Evolutionary conservation across 2,329 filamentous ascomycete genomes (phyloP).

Genomic region (Cryphonectria radicalis): DNA sequence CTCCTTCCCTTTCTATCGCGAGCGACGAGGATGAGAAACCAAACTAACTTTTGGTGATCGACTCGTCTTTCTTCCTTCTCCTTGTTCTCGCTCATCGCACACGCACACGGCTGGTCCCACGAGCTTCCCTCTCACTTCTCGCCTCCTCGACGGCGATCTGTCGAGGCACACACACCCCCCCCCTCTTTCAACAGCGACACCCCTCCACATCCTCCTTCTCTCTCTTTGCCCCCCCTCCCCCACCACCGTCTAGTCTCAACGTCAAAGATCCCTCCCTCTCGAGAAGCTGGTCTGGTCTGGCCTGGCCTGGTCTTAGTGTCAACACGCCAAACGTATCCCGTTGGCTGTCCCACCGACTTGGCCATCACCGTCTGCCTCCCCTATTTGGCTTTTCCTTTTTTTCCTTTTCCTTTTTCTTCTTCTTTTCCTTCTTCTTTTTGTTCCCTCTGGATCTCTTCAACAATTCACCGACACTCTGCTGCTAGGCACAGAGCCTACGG

Average conservation of each 20-base stretch:
- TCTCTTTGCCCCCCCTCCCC: not conserved
- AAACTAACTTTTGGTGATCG: not conserved
- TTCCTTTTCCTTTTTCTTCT: not conserved
- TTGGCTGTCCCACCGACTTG: not conserved
- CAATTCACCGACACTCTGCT: slow-evolving; percentile 7
- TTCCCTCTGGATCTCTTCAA: not conserved
- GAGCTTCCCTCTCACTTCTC: not conserved
- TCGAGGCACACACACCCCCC: not conserved
- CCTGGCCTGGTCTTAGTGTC: not conserved
- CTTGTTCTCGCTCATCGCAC: not conserved
- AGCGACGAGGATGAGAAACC: not conserved
- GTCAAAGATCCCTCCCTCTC: not conserved
- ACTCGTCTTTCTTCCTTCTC: not conserved
- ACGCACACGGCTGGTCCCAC: slow-evolving; percentile 5
- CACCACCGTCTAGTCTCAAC: not conserved
- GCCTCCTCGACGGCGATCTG: slow-evolving; percentile 10
- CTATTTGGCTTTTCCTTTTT: not conserved
- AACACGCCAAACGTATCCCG: slow-evolving; percentile 4
- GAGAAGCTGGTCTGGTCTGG: not conserved
- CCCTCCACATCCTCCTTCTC: not conserved
- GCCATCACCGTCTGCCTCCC: not conserved
- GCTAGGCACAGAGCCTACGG: slow-evolving; percentile 18
- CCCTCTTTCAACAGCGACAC: not conserved
- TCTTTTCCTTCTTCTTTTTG: not conserved
- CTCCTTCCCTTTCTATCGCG: not conserved